phyloP scores from a whole-genome alignment of 2,329 filamentous ascomycete genomes.

The Nigrospora sphaerica region DNA sequence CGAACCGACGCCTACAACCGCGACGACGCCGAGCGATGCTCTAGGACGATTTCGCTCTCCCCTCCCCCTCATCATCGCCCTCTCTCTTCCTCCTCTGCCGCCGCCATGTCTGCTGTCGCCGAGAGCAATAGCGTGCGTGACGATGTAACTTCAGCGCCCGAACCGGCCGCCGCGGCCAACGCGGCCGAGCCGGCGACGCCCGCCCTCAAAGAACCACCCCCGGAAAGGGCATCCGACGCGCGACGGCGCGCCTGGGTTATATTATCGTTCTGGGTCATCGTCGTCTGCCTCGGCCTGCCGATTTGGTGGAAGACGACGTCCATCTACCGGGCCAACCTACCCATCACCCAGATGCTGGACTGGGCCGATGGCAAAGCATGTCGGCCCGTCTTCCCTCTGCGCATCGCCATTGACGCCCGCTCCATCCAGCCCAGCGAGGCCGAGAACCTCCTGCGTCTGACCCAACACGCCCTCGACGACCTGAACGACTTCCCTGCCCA shows the following conservation, averaged over 20 bases:
- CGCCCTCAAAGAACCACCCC: conserved; percentile 53
- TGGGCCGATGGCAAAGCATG: conserved; percentile 91
- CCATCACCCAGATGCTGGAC: conserved; percentile 76
- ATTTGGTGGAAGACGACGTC: conserved; percentile 96
- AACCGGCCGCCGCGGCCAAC: not conserved
- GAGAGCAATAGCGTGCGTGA: no score
- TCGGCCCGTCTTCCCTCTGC: conserved; percentile 79
- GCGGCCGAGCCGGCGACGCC: no score
- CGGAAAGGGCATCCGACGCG: conserved; percentile 65
- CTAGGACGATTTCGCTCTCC: no score
- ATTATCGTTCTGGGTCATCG: conserved; percentile 83
- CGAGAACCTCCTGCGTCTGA: conserved; percentile 67
- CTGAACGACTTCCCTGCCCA: conserved; percentile 81
- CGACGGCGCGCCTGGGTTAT: conserved; percentile 69
- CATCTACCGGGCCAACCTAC: conserved; percentile 80
- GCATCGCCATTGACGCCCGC: conserved; percentile 69
- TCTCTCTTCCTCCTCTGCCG: no score
- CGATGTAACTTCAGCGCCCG: not conserved
- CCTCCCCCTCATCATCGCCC: no score
- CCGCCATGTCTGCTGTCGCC: no score
- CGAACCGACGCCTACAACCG: no score
- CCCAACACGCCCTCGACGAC: conserved; percentile 80
- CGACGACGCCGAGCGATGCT: no score
- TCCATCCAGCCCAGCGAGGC: conserved; percentile 60
- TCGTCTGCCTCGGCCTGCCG: conserved; percentile 75